phyloP scores from a whole-genome alignment of 352 stramenopile species.

The Aphanomyces stellatus region DNA sequence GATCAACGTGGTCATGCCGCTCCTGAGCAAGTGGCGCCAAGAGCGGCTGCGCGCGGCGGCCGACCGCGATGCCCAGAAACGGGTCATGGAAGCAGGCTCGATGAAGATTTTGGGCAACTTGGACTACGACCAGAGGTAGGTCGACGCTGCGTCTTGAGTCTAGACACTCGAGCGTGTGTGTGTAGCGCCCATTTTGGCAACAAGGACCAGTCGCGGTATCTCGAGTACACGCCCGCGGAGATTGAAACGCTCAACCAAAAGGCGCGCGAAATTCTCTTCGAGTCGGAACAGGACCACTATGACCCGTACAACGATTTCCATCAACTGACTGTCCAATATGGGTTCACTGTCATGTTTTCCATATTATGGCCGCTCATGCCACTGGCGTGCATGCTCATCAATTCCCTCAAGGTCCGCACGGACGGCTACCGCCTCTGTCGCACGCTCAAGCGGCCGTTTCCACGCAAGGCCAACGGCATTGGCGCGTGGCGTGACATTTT shows the following conservation, averaged over 20 bases:
- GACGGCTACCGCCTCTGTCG: constrained; percentile 61
- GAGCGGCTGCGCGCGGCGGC: constrained; percentile 48
- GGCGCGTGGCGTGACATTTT: constrained; percentile 56
- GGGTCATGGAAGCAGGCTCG: constrained; percentile 51
- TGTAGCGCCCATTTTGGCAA: constrained; percentile 9
- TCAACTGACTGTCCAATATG: constrained; percentile 55
- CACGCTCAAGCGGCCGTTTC: constrained; percentile 57
- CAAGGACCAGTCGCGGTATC: constrained; percentile 18
- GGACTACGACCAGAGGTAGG: constrained; percentile 62
- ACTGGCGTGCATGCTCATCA: constrained; percentile 61
- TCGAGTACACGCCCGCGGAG: constrained; percentile 17
- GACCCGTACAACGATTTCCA: constrained; percentile 75
- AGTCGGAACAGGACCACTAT: constrained; percentile 62
- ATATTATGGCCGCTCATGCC: constrained; percentile 73
- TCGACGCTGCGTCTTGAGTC: no score
- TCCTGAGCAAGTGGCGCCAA: constrained; percentile 55
- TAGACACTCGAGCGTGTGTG: no score
- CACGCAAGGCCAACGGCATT: constrained; percentile 61
- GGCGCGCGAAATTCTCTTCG: constrained; percentile 56
- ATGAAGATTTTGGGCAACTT: constrained; percentile 78
- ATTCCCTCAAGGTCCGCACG: constrained; percentile 52
- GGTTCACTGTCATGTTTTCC: constrained; percentile 75
- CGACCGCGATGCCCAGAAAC: constrained; percentile 55
- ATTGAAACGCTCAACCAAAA: constrained; percentile 19
- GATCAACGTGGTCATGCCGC: constrained; percentile 49